Evolutionary conservation across 495 filamentous ascomycete genomes (phyloP).

Genomic region (Sabuloglossum arenarium): DNA sequence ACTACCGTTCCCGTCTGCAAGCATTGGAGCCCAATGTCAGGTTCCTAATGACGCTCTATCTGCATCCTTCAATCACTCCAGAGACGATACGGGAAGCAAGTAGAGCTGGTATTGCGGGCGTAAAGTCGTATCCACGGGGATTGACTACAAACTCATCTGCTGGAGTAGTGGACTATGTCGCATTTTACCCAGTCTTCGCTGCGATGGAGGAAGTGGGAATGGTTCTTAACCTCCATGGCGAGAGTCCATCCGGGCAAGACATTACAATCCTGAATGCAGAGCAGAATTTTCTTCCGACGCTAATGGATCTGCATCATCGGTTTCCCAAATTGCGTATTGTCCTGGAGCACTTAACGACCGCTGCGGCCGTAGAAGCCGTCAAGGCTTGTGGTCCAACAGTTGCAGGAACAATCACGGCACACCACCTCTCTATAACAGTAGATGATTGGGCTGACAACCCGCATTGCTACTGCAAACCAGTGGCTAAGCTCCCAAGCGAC

Average conservation of each 20-base stretch:
- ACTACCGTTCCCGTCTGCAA: constrained; percentile 47
- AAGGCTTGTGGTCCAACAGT: constrained; percentile 55
- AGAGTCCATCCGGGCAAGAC: constrained; percentile 22
- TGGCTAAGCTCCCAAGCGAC: constrained; percentile 53
- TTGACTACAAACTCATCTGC: constrained; percentile 72
- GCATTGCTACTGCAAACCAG: constrained; percentile 75
- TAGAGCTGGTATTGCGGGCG: constrained; percentile 37
- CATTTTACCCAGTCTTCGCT: constrained; percentile 57
- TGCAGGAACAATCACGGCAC: constrained; percentile 50
- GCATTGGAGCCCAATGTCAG: constrained; percentile 49
- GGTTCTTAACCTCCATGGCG: constrained; percentile 43
- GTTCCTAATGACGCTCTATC: constrained; percentile 80
- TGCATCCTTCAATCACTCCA: constrained; percentile 57
- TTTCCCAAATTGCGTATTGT: constrained; percentile 74
- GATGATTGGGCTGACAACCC: constrained; percentile 58
- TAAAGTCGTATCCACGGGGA: constrained; percentile 35
- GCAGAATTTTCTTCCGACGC: constrained; percentile 56
- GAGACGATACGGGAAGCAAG: constrained; percentile 57
- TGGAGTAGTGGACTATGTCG: constrained; percentile 44
- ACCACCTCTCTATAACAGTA: constrained; percentile 60
- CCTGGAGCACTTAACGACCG: constrained; percentile 59
- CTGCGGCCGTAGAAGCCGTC: constrained; percentile 62
- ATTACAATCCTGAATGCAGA: constrained; percentile 65
- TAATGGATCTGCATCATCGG: constrained; percentile 42
- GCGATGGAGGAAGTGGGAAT: constrained; percentile 52